phyloP scores from a whole-genome alignment of 2,329 filamentous ascomycete genomes.

The Fusarium concolor region DNA sequence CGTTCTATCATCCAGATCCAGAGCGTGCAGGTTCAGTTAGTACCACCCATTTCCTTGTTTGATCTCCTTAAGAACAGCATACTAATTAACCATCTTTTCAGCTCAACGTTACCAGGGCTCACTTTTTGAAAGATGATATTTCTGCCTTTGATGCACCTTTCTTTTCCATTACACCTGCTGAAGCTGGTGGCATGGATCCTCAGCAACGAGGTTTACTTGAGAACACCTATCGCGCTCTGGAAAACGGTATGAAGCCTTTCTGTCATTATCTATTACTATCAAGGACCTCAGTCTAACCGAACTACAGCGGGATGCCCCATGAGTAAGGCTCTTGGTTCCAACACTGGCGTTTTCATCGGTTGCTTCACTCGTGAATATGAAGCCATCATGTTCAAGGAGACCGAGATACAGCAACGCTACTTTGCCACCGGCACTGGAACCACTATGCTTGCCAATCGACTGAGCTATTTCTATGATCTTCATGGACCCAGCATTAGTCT shows the following conservation, averaged over 20 bases:
- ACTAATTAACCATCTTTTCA: not conserved
- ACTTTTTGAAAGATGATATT: conserved; percentile 5
- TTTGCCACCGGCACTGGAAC: conserved; percentile 10
- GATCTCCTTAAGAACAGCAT: too few species aligned
- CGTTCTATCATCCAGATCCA: conserved; percentile 10
- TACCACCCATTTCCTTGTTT: too few species aligned
- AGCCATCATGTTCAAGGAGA: conserved; percentile 15
- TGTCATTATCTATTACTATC: too few species aligned
- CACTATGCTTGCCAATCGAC: conserved; percentile 13
- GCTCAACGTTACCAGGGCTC: conserved; percentile 6
- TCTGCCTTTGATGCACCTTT: conserved; percentile 49
- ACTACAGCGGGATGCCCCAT: conserved; percentile 1
- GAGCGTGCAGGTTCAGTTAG: conserved; percentile 6
- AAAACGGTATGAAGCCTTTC: conserved; percentile 41
- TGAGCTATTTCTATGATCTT: conserved; percentile 13
- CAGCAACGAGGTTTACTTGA: conserved; percentile 52
- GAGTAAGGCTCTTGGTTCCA: not conserved
- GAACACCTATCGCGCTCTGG: conserved; percentile 45
- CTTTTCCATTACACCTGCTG: conserved; percentile 54
- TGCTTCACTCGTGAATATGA: conserved; percentile 15
- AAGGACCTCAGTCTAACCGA: not conserved
- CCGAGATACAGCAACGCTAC: conserved; percentile 4
- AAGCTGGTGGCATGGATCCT: conserved; percentile 55
- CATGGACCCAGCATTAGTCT: conserved; percentile 8
- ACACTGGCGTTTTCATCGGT: conserved; percentile 12